Percentiles rank a stretch among this genome's conserved stretches.
Conservation (phyloP, 371 early-diverging fungal genomes). For the Capillidium rhysosporum region DNA sequence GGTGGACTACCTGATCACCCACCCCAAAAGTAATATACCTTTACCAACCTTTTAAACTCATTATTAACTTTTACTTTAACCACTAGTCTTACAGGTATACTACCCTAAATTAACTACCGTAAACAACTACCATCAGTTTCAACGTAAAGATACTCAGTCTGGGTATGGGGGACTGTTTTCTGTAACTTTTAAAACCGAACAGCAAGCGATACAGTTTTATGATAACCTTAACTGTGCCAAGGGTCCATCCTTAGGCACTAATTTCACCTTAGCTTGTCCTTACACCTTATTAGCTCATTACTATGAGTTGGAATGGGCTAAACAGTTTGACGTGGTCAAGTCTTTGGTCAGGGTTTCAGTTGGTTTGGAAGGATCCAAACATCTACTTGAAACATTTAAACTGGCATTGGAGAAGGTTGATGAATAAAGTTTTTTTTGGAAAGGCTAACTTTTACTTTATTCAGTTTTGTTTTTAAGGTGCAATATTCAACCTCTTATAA, state of each 20-base stretch:
- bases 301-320: conserved; percentile 83
- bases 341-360: conserved; percentile 73
- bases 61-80: not conserved
- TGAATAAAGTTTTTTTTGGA: too few species aligned
- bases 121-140: conserved; percentile 37
- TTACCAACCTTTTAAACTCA: not conserved
- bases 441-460: too few species aligned
- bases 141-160: conserved; percentile 26
- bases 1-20: conserved; percentile 39
- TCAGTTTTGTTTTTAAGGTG: too few species aligned
- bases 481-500: too few species aligned
- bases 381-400: too few species aligned
- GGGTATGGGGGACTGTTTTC: conserved; percentile 88
- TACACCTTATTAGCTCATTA: conserved; percentile 91
- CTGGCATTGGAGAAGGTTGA: too few species aligned
- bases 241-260: conserved; percentile 90
- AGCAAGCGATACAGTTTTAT: conserved; percentile 49
- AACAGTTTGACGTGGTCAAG: conserved; percentile 50
- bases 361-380: conserved; percentile 81
- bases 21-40: conserved; percentile 37
- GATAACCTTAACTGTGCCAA: conserved; percentile 63
- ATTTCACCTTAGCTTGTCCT: conserved; percentile 85
- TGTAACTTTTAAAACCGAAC: conserved; percentile 35
- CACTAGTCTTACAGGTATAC: conserved; percentile 37
- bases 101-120: conserved; percentile 68